A percentile compares a stretch with the other conserved stretches of the same genome.
Conservation (phyloP, 192 early-diverging fungal species). For the Coemansia sp. region DNA sequence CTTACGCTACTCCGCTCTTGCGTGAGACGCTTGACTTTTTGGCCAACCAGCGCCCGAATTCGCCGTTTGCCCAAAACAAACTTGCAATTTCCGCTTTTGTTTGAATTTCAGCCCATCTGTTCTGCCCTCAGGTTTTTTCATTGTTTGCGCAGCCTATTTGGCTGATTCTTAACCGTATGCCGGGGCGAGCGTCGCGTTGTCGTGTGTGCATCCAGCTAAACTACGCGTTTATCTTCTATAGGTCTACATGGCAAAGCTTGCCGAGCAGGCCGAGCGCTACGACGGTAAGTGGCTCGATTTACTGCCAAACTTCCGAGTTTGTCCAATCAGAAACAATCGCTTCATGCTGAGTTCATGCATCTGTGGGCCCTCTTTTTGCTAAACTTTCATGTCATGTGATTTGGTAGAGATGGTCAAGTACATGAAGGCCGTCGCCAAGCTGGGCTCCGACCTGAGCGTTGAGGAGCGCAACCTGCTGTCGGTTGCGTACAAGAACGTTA, state of each 20-base stretch:
- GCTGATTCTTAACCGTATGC: neutral
- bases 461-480: conserved; percentile 98
- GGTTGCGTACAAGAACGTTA: conserved; percentile 98
- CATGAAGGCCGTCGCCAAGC: conserved; percentile 69
- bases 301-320: neutral
- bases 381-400: conserved; percentile 98
- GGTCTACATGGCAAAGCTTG: conserved; percentile 98
- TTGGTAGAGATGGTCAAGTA: conserved; percentile 90
- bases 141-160: neutral
- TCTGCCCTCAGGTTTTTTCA: neutral
- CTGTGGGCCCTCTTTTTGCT: conserved; percentile 44
- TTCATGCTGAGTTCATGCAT: conserved; percentile 18
- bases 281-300: conserved; percentile 53
- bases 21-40: neutral
- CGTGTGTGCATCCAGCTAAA: neutral
- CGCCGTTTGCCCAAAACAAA: neutral
- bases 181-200: neutral
- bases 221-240: neutral
- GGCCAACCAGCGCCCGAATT: neutral
- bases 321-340: conserved; percentile 1
- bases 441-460: conserved; percentile 72
- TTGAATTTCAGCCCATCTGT: conserved; percentile 1
- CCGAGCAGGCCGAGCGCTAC: conserved; percentile 98
- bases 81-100: neutral
- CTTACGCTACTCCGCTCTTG: neutral